These are phyloP conservation scores for Malassezia restricta DNA, from an alignment of 1,284 basidiomycete genomes.

Conservation along the genomic window DNA sequence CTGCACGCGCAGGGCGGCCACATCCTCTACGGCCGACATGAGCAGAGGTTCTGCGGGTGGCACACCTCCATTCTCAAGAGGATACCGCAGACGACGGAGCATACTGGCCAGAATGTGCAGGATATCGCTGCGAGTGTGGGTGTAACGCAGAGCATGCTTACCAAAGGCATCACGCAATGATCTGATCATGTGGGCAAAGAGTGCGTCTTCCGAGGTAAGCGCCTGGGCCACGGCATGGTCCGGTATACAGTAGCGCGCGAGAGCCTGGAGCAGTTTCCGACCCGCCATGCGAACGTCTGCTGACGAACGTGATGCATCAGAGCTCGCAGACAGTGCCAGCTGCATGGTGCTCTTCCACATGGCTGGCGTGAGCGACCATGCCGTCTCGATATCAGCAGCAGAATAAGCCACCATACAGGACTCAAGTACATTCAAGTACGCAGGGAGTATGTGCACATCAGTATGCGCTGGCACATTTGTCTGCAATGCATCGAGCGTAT, in stretches of 20 bases:
- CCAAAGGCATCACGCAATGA: slow-evolving; percentile 36
- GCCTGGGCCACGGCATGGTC: slow-evolving; percentile 30
- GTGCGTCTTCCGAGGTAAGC: slow-evolving; percentile 16
- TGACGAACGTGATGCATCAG: slow-evolving; percentile 32
- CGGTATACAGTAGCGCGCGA: slow-evolving; percentile 37
- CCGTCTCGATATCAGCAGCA: slow-evolving; percentile 23
- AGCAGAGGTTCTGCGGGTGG: slow-evolving; percentile 58
- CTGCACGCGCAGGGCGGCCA: slow-evolving; percentile 64
- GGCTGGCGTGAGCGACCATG: slow-evolving; percentile 26
- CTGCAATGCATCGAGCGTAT: slow-evolving; percentile 29
- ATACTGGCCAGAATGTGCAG: slow-evolving; percentile 34
- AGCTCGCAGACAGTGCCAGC: slow-evolving; percentile 30
- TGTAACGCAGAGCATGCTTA: slow-evolving; percentile 33
- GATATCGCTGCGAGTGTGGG: slow-evolving; percentile 33
- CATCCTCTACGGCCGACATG: slow-evolving; percentile 59
- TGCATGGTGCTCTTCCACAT: slow-evolving; percentile 28
- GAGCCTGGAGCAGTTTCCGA: slow-evolving; percentile 26
- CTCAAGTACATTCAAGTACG: slow-evolving; percentile 39
- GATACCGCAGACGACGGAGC: slow-evolving; percentile 30
- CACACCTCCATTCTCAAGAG: slow-evolving; percentile 6
- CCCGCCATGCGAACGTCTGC: slow-evolving; percentile 31
- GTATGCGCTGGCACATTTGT: slow-evolving; percentile 24
- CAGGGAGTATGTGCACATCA: slow-evolving; percentile 38
- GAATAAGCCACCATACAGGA: slow-evolving; percentile 38
- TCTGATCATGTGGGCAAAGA: slow-evolving; percentile 24